Evolutionary conservation across 2,329 filamentous ascomycete species (phyloP).

Genomic region (Parastagonospora nodorum): DNA sequence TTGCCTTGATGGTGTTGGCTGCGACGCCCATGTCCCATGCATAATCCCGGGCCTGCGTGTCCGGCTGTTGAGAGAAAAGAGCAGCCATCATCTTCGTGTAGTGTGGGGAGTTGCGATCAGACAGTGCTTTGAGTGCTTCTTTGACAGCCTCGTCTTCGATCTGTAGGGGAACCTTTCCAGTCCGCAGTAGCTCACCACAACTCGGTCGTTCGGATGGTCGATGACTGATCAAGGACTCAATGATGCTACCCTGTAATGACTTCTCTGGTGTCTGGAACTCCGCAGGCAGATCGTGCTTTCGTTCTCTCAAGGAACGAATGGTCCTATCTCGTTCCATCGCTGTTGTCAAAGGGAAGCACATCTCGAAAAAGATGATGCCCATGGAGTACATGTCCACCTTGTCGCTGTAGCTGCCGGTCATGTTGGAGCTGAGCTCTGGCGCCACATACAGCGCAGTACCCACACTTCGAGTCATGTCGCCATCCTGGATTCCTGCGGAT

Average conservation of each 20-base stretch:
- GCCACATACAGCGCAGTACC: slow-evolving; percentile 91
- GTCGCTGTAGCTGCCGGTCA: slow-evolving; percentile 78
- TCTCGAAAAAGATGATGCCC: slow-evolving; percentile 97
- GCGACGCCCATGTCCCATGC: slow-evolving; percentile 53
- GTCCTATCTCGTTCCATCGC: slow-evolving; percentile 68
- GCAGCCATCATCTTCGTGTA: slow-evolving; percentile 89
- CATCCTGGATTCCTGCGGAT: slow-evolving; percentile 38
- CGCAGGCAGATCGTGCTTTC: slow-evolving; percentile 69
- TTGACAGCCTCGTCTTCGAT: slow-evolving; percentile 92
- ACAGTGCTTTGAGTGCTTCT: slow-evolving; percentile 78
- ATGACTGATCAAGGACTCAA: slow-evolving; percentile 79
- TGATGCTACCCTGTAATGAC: slow-evolving; percentile 72
- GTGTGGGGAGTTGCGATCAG: slow-evolving; percentile 82
- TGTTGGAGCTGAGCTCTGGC: slow-evolving; percentile 81
- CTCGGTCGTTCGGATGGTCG: slow-evolving; percentile 82
- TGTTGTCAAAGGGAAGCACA: slow-evolving; percentile 72
- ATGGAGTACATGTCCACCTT: slow-evolving; percentile 99
- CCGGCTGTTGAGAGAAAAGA: slow-evolving; percentile 73
- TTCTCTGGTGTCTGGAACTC: slow-evolving; percentile 76
- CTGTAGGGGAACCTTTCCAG: slow-evolving; percentile 84
- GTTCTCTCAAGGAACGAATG: slow-evolving; percentile 70
- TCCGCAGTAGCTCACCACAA: slow-evolving; percentile 79
- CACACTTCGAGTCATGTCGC: slow-evolving; percentile 71
- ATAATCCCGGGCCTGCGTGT: slow-evolving; percentile 76
- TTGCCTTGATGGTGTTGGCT: slow-evolving; percentile 41